Evolutionary conservation across 257 asterid genomes (phyloP).

Genomic region (Lithospermum erythrorhizon): DNA sequence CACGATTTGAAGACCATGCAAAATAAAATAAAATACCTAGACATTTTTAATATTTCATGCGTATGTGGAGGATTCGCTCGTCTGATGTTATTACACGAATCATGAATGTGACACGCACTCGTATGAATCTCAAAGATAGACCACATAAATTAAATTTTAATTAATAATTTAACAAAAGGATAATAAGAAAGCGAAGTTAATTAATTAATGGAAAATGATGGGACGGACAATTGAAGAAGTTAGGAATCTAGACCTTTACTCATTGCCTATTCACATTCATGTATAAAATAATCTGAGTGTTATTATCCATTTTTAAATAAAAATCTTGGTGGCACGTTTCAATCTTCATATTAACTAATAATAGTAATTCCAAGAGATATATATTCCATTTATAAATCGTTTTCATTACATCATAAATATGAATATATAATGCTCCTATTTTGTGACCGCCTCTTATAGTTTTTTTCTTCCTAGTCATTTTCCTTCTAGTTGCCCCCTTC

Average conservation of each 20-base stretch:
- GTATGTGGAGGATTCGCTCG: neutral
- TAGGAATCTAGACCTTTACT: neutral
- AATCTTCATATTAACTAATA: too few relatives aligned
- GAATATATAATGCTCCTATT: neutral
- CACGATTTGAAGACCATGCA: too few relatives aligned
- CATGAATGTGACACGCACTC: neutral
- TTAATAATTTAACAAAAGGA: neutral
- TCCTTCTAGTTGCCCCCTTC: slow-evolving; percentile 1
- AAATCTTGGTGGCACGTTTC: too few relatives aligned
- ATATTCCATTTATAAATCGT: neutral
- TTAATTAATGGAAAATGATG: neutral
- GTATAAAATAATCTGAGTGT: neutral
- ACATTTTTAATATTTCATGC: neutral
- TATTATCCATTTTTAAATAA: too few relatives aligned
- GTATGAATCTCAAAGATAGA: neutral
- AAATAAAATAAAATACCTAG: too few relatives aligned
- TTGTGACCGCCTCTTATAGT: slow-evolving; percentile 3
- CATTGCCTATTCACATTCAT: neutral
- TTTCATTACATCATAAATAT: neutral
- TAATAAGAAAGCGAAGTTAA: neutral
- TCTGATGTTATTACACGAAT: neutral
- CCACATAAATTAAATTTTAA: neutral
- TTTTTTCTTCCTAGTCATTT: neutral
- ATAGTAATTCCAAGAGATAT: too few relatives aligned
- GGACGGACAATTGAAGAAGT: neutral